Conservation (phyloP, 345 rosid genomes). For the Melaleuca alternifolia region DNA sequence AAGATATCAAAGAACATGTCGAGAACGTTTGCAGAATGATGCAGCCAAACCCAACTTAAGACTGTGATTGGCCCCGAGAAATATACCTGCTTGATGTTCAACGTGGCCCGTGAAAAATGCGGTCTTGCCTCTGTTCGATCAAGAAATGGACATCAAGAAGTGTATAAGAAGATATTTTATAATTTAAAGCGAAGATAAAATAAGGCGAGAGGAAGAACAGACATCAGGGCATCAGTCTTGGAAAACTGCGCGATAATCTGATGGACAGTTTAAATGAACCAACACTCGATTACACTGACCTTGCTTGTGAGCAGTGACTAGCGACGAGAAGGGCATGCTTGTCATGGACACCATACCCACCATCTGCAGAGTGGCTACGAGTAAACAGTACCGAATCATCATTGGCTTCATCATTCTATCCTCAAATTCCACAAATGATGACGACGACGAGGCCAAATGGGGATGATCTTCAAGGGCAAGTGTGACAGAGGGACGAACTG, state of each 20-base stretch:
- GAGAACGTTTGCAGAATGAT: background rate
- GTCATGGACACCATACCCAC: background rate
- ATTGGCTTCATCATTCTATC: background rate
- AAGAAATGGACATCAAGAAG: background rate
- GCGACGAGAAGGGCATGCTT: background rate
- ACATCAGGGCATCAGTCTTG: background rate
- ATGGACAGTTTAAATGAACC: background rate
- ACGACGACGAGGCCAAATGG: background rate
- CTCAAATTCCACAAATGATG: background rate
- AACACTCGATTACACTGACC: background rate
- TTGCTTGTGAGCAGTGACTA: background rate
- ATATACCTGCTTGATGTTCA: background rate
- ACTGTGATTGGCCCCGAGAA: background rate
- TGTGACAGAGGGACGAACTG: background rate
- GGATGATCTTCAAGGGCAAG: background rate
- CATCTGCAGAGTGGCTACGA: conserved; percentile 2
- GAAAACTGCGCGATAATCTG: background rate
- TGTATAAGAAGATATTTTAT: background rate
- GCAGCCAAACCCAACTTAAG: background rate
- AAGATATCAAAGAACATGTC: background rate
- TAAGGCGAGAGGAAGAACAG: background rate
- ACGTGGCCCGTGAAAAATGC: background rate
- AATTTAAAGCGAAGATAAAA: background rate
- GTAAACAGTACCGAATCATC: background rate
- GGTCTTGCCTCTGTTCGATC: background rate